phyloP scores from a whole-genome alignment of 352 stramenopile species.

The Phytophthora macrochlamydospora region DNA sequence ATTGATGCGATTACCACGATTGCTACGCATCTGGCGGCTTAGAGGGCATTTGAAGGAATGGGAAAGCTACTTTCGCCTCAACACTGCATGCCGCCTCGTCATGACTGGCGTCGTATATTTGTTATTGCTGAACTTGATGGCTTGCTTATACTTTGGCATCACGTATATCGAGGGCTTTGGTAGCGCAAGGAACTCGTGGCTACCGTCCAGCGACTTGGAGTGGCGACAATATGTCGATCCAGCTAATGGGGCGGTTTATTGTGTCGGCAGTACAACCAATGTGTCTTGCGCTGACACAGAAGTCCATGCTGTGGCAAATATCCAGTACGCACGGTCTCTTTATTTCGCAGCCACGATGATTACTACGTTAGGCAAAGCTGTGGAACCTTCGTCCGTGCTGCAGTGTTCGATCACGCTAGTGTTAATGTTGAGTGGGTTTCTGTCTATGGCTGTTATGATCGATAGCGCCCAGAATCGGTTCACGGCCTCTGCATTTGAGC shows the following conservation, averaged over 20 bases:
- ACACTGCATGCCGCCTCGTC: conserved; percentile 10
- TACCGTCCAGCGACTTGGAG: conserved; percentile 29
- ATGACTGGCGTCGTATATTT: conserved; percentile 17
- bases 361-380: conserved; percentile 49
- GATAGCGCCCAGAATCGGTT: conserved; percentile 55
- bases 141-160: conserved; percentile 40
- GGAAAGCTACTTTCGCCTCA: conserved; percentile 25
- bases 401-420: conserved; percentile 41
- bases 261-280: background rate
- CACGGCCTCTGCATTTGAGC: conserved; percentile 54
- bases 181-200: conserved; percentile 18
- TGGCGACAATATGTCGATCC: conserved; percentile 1
- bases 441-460: conserved; percentile 40
- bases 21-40: conserved; percentile 44
- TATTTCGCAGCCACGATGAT: conserved; percentile 53
- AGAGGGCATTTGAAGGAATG: conserved; percentile 43
- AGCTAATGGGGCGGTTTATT: conserved; percentile 5
- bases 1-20: conserved; percentile 37
- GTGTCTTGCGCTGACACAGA: conserved; percentile 12
- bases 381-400: conserved; percentile 34
- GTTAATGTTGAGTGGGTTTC: conserved; percentile 55
- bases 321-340: conserved; percentile 46
- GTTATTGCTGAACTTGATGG: conserved; percentile 35
- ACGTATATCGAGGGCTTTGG: conserved; percentile 45
- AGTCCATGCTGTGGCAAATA: conserved; percentile 5